Evolutionary conservation across 2,329 filamentous ascomycete species (phyloP).

Genomic region (Chlorencoelia australis): DNA sequence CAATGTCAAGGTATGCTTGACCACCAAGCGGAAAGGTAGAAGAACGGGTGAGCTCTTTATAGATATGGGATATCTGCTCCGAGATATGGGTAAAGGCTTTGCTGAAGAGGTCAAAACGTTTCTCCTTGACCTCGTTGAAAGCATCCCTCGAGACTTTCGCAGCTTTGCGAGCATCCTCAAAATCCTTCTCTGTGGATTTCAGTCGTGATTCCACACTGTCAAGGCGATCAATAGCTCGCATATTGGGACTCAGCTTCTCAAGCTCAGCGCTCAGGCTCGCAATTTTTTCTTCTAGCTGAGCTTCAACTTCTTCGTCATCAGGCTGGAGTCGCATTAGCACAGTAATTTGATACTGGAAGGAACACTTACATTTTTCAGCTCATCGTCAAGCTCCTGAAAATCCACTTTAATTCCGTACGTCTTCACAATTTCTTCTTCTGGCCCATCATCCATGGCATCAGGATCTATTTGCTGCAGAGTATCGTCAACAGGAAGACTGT

Average conservation of each 20-base stretch:
- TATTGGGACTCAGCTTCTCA: constrained; percentile 93
- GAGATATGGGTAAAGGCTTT: constrained; percentile 92
- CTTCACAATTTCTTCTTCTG: constrained; percentile 58
- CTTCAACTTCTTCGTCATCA: constrained; percentile 60
- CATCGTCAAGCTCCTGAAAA: constrained; percentile 72
- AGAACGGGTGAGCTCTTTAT: constrained; percentile 88
- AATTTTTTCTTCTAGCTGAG: constrained; percentile 69
- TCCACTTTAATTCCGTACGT: constrained; percentile 89
- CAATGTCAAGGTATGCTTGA: constrained; percentile 76
- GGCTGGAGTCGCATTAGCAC: constrained; percentile 37
- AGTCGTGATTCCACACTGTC: constrained; percentile 77
- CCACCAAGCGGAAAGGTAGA: constrained; percentile 90
- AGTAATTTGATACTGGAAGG: constrained; percentile 22
- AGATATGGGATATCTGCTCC: constrained; percentile 86
- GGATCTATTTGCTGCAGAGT: constrained; percentile 64
- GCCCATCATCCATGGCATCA: constrained; percentile 78
- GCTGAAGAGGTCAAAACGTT: constrained; percentile 85
- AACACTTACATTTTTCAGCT: constrained; percentile 64
- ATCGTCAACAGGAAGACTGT: constrained; percentile 82
- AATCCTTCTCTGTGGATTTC: constrained; percentile 77
- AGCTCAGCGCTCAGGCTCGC: constrained; percentile 64
- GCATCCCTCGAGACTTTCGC: constrained; percentile 69
- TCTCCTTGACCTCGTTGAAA: constrained; percentile 72
- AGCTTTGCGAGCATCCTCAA: constrained; percentile 68
- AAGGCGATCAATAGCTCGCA: constrained; percentile 86